These are phyloP conservation scores for Xerocomus potaroensis DNA, from an alignment of 768 basidiomycete genomes.

Conservation along the genomic window DNA sequence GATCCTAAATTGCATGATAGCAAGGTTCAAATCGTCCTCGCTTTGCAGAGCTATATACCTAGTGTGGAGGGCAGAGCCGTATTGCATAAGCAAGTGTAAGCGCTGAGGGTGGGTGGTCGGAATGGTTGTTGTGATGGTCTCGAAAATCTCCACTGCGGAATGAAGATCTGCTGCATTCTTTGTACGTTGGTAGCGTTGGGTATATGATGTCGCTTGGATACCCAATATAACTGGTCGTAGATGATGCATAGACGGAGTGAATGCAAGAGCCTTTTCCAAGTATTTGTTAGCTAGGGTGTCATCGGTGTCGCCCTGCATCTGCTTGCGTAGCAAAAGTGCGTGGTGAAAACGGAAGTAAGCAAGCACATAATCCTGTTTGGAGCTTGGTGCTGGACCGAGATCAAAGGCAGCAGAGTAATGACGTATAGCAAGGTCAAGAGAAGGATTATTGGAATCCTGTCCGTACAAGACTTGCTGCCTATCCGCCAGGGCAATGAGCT, in stretches of 20 bases:
- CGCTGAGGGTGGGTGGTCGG: slow-evolving; percentile 12
- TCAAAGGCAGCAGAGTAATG: slow-evolving; percentile 17
- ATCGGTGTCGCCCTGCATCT: neutral
- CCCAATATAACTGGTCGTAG: slow-evolving; percentile 8
- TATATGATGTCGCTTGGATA: slow-evolving; percentile 10
- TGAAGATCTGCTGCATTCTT: slow-evolving; percentile 15
- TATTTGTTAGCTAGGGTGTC: slow-evolving; percentile 1
- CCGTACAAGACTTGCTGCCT: slow-evolving; percentile 7
- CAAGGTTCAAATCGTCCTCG: slow-evolving; percentile 18
- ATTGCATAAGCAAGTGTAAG: slow-evolving; percentile 10
- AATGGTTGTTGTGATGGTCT: slow-evolving; percentile 4
- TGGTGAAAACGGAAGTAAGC: slow-evolving; percentile 12
- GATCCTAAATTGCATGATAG: slow-evolving; percentile 8
- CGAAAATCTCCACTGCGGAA: slow-evolving; percentile 2
- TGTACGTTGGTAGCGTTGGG: slow-evolving; percentile 9
- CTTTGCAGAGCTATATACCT: slow-evolving; percentile 11
- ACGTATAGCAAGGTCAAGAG: slow-evolving; percentile 6
- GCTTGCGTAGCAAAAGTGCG: neutral
- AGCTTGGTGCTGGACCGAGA: slow-evolving; percentile 7
- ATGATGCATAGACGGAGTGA: slow-evolving; percentile 4
- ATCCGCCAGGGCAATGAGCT: slow-evolving; percentile 8
- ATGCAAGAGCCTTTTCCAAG: slow-evolving; percentile 8
- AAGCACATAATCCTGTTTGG: neutral
- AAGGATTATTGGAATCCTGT: neutral
- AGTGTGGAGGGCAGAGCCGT: slow-evolving; percentile 15